Evolutionary conservation across 2,329 filamentous ascomycete species (phyloP).

Genomic region (Mycosphaerelloides madeirae): DNA sequence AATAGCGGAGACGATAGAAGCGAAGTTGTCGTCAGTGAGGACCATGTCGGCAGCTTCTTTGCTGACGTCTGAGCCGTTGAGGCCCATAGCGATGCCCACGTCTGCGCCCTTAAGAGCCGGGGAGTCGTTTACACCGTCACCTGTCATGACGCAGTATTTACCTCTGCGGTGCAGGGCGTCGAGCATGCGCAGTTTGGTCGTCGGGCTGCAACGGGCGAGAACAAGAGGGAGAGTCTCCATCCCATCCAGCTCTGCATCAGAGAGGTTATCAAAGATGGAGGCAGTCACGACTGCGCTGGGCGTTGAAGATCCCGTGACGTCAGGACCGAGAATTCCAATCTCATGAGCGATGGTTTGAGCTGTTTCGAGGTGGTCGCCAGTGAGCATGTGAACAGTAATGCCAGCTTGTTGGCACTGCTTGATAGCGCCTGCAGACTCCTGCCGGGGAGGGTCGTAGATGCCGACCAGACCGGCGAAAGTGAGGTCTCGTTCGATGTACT

Average conservation of each 20-base stretch:
- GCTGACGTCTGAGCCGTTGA: slow-evolving; percentile 42
- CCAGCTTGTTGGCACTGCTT: slow-evolving; percentile 43
- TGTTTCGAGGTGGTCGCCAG: slow-evolving; percentile 45
- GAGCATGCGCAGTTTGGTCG: slow-evolving; percentile 47
- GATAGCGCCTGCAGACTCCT: slow-evolving; percentile 37
- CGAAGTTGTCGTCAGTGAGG: slow-evolving; percentile 44
- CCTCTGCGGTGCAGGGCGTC: slow-evolving; percentile 40
- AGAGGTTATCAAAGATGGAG: slow-evolving; percentile 42
- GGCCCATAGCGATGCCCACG: slow-evolving; percentile 44
- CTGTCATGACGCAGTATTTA: slow-evolving; percentile 42
- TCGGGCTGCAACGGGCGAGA: slow-evolving; percentile 43
- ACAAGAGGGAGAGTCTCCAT: slow-evolving; percentile 42
- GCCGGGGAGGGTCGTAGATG: slow-evolving; percentile 59
- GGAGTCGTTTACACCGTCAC: slow-evolving; percentile 44
- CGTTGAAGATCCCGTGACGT: slow-evolving; percentile 23
- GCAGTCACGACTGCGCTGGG: slow-evolving; percentile 40
- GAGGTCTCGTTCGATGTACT: slow-evolving; percentile 24
- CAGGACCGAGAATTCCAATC: slow-evolving; percentile 39
- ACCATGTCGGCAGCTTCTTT: slow-evolving; percentile 45
- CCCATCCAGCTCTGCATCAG: slow-evolving; percentile 39
- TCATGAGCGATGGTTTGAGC: slow-evolving; percentile 45
- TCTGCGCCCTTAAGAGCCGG: slow-evolving; percentile 44
- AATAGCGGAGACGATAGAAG: slow-evolving; percentile 43
- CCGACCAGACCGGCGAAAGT: slow-evolving; percentile 30
- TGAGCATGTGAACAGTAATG: slow-evolving; percentile 49